These are phyloP conservation scores for Pogostemon cablin DNA, from an alignment of 257 asterid species.

Conservation along the genomic window DNA sequence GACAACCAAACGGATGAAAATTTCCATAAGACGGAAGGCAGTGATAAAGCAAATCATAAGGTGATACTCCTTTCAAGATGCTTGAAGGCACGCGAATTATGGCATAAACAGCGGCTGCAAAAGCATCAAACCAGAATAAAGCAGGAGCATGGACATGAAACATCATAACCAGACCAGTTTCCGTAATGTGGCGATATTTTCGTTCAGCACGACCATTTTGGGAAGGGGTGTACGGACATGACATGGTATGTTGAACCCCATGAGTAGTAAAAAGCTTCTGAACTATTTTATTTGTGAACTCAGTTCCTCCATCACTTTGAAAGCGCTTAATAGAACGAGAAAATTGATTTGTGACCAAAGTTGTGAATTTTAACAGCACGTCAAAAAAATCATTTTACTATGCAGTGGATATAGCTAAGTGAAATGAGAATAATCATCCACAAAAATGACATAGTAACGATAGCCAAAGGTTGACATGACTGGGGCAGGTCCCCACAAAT, in stretches of 20 bases:
- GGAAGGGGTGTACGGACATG: neutral
- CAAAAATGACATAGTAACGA: neutral
- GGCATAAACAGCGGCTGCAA: neutral
- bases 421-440: neutral
- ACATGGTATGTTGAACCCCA: neutral
- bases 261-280: neutral
- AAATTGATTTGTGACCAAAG: neutral
- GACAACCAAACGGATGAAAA: too few relatives aligned
- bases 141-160: neutral
- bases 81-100: neutral
- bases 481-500: neutral
- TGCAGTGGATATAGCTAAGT: neutral
- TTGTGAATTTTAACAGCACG: neutral
- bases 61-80: neutral
- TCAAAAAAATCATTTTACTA: too few relatives aligned
- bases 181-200: neutral
- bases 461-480: too few relatives aligned
- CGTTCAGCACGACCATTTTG: neutral
- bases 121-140: neutral
- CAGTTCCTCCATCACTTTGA: neutral
- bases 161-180: too few relatives aligned
- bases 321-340: too few relatives aligned
- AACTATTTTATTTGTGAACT: neutral
- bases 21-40: too few relatives aligned
- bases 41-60: too few relatives aligned